phyloP scores from a whole-genome alignment of 2,329 filamentous ascomycete species.

The Fusarium dlaminii region DNA sequence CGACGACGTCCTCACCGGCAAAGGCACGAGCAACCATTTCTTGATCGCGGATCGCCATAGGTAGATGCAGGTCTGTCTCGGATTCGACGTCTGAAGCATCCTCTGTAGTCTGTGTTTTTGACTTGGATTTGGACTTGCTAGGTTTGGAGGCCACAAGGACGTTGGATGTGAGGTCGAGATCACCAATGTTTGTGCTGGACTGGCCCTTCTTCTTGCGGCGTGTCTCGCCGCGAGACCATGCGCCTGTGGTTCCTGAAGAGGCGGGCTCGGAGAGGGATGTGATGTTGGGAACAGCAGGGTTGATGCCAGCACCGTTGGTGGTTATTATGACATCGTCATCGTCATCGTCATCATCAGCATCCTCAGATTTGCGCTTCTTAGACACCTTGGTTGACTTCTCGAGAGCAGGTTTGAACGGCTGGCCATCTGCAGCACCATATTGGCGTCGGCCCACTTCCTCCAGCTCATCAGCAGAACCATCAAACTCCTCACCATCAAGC shows the following conservation, averaged over 20 bases:
- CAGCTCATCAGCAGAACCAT: slow-evolving; percentile 61
- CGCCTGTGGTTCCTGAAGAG: slow-evolving; percentile 47
- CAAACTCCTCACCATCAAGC: slow-evolving; percentile 69
- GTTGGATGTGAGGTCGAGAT: slow-evolving; percentile 54
- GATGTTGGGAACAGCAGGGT: slow-evolving; percentile 34
- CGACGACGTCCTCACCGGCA: slow-evolving; percentile 85
- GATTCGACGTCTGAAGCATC: slow-evolving; percentile 50
- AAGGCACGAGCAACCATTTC: slow-evolving; percentile 85
- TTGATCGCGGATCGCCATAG: slow-evolving; percentile 67
- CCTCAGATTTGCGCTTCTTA: slow-evolving; percentile 42
- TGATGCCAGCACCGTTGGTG: slow-evolving; percentile 25
- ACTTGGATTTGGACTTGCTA: slow-evolving; percentile 45
- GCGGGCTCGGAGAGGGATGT: slow-evolving; percentile 28
- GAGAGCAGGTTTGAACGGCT: slow-evolving; percentile 45
- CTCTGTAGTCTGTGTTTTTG: slow-evolving; percentile 38
- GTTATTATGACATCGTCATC: slow-evolving; percentile 44
- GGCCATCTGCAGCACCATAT: slow-evolving; percentile 64
- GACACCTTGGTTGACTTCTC: slow-evolving; percentile 43
- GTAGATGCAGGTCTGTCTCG: slow-evolving; percentile 61
- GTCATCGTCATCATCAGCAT: slow-evolving; percentile 38
- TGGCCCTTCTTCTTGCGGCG: slow-evolving; percentile 53
- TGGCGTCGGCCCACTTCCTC: slow-evolving; percentile 74
- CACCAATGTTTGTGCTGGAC: slow-evolving; percentile 43
- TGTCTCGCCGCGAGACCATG: slow-evolving; percentile 54
- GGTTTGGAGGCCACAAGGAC: slow-evolving; percentile 46